A percentile compares a stretch with the other conserved stretches of the same genome.
These are phyloP conservation scores for Suhomyces maxii DNA, from an alignment of 1,139 yeast genomes.

Conservation along the genomic window DNA sequence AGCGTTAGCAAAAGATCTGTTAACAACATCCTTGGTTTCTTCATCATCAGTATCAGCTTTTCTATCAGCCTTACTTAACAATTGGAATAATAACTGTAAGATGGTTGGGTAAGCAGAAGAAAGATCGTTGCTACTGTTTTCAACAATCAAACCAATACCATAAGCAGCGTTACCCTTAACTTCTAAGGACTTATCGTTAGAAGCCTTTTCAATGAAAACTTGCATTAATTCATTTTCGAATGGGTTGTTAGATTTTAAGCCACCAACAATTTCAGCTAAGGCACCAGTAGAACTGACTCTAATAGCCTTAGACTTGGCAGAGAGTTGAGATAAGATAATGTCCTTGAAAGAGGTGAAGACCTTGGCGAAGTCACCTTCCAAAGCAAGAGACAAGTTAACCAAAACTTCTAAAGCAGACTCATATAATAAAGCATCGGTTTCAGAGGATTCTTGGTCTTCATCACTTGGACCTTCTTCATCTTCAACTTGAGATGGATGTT, in stretches of 20 bases:
- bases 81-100: constrained; percentile 73
- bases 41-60: constrained; percentile 67
- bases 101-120: constrained; percentile 66
- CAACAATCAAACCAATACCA: constrained; percentile 84
- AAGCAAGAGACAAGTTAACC: constrained; percentile 69
- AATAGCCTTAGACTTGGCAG: constrained; percentile 67
- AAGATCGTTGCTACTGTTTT: constrained; percentile 58
- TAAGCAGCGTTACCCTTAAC: constrained; percentile 96
- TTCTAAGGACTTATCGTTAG: constrained; percentile 78
- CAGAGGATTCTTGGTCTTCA: constrained; percentile 67
- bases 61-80: constrained; percentile 76
- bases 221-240: constrained; percentile 69
- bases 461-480: constrained; percentile 55
- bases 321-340: constrained; percentile 58
- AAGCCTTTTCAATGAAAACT: constrained; percentile 65
- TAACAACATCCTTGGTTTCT: constrained; percentile 76
- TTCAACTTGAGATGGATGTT: constrained; percentile 77
- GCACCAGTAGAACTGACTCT: constrained; percentile 87
- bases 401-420: constrained; percentile 87
- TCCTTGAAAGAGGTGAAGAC: constrained; percentile 75
- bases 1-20: constrained; percentile 89
- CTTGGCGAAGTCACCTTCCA: constrained; percentile 73
- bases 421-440: constrained; percentile 80
- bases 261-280: constrained; percentile 82
- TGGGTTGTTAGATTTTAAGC: constrained; percentile 68